Evolutionary conservation across 1,284 basidiomycete species (phyloP), one percentile per base, ranked within the genome.

Genomic region (Baeospora myosura): DNA sequence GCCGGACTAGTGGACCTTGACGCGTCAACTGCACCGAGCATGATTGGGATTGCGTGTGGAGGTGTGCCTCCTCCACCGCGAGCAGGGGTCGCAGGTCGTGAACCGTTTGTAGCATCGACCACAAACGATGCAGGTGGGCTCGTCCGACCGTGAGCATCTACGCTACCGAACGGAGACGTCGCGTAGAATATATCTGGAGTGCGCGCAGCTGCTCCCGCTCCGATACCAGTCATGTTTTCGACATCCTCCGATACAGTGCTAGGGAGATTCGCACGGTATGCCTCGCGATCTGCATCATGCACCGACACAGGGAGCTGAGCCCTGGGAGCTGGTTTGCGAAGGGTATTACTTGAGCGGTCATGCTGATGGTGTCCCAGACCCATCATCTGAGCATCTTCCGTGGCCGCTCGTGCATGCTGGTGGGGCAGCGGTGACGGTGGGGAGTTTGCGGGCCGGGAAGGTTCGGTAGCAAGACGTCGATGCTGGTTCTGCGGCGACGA

Each of bases 251-350:
- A 65, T 22, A 78, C 65, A 5, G 62, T 64, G 48, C 74, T 79
- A 12, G 74, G 72, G 24, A 76, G 57, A 35, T 69, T 59, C 8
- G 64, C 64, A 18, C 72, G 65, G 37, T 65, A 54, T 30, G 60
- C 59, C 28, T 61, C 58, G 17, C 60, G 52, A 21, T 58, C 58
- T 46, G 69, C 65, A 31, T 69, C 61, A 17, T 69, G 57, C 37
- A 76, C 72, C n/a, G 76, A 75, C 21, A 77, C 64, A 1, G 78
- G 77, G n/a, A 78, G 58, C 52, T 80, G 78, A 12, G 75, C 77
- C 43, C 74, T 61, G 3, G 78, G 78, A 20, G 72, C 74, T 22
- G 70, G 69, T 52, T 81, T 79, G 28, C 77, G 71, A 38, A 75
- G 60, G 20, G 24, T 17, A 16, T 33, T n/a, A 24, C 29, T 38